Percentiles rank a stretch among this genome's conserved stretches.
phyloP scores from a whole-genome alignment of 2,329 filamentous ascomycete genomes.

The Boeremia lycopersici region DNA sequence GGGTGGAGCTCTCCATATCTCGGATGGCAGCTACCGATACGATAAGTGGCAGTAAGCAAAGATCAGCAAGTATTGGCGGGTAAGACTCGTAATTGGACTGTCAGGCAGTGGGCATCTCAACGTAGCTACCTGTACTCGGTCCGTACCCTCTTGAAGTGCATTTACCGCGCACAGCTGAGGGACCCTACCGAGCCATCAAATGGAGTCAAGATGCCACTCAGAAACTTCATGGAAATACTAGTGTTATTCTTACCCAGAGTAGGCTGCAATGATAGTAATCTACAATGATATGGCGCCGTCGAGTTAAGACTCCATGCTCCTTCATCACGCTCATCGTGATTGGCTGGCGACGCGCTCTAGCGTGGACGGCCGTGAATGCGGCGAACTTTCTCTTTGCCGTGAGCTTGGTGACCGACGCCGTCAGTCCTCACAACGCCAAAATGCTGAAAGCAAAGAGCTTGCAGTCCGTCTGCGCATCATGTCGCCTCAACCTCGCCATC shows the following conservation, averaged over 20 bases:
- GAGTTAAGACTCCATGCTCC: background rate
- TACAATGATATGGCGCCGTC: background rate
- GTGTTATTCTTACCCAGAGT: too few species aligned
- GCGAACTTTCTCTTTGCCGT: slow-evolving; percentile 38
- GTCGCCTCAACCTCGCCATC: slow-evolving; percentile 38
- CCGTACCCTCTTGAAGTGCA: background rate
- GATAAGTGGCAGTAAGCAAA: slow-evolving; percentile 4
- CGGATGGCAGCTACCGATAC: slow-evolving; percentile 2
- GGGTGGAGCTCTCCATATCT: slow-evolving; percentile 7
- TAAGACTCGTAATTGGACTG: background rate
- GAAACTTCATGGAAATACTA: background rate
- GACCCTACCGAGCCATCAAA: background rate
- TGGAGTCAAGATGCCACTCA: background rate
- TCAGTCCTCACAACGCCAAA: slow-evolving; percentile 16
- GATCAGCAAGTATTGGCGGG: background rate
- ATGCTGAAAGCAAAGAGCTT: slow-evolving; percentile 42
- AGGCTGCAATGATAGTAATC: background rate
- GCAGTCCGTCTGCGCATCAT: slow-evolving; percentile 41
- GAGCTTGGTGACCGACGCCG: slow-evolving; percentile 6
- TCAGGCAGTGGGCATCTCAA: background rate
- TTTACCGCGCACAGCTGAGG: background rate
- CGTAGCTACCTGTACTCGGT: background rate
- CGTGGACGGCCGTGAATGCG: slow-evolving; percentile 28
- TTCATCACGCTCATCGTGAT: slow-evolving; percentile 23
- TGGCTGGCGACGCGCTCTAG: slow-evolving; percentile 27